phyloP scores from a whole-genome alignment of 495 filamentous ascomycete genomes.

The Aspergillus kassunensis region DNA sequence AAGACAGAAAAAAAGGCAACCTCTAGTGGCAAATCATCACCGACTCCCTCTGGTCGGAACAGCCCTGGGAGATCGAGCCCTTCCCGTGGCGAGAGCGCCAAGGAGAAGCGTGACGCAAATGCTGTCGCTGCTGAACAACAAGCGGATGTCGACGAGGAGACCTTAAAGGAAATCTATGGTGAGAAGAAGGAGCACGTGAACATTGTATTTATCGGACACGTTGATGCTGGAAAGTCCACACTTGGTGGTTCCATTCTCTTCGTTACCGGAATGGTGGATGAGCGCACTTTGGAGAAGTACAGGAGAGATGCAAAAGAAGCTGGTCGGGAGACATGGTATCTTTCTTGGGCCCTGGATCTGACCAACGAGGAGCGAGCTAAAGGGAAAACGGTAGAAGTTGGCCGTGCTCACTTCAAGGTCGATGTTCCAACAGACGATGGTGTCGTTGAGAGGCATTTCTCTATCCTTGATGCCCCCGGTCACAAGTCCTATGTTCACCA shows the following conservation, averaged over 20 bases:
- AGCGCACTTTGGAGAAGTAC: slow-evolving; percentile 96
- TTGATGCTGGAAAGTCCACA: slow-evolving; percentile 96
- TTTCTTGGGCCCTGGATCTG: slow-evolving; percentile 95
- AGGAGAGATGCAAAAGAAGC: slow-evolving; percentile 94
- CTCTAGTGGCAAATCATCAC: slow-evolving; percentile 67
- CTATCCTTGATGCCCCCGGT: slow-evolving; percentile 91
- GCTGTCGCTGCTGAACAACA: slow-evolving; percentile 82
- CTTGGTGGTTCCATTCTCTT: slow-evolving; percentile 90
- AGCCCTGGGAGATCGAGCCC: slow-evolving; percentile 59
- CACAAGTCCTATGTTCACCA: slow-evolving; percentile 95
- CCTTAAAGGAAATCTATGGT: slow-evolving; percentile 92
- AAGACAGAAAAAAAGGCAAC: slow-evolving; percentile 62
- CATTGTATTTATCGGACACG: slow-evolving; percentile 96
- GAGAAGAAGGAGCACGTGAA: slow-evolving; percentile 90
- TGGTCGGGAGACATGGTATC: slow-evolving; percentile 96
- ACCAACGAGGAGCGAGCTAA: slow-evolving; percentile 95
- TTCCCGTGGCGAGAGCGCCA: slow-evolving; percentile 44
- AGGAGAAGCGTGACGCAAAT: slow-evolving; percentile 66
- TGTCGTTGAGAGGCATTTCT: slow-evolving; percentile 56
- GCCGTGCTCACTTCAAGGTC: slow-evolving; percentile 93
- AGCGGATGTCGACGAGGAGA: slow-evolving; percentile 86
- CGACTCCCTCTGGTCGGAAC: slow-evolving; percentile 71
- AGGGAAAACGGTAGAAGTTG: slow-evolving; percentile 98
- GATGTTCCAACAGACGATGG: slow-evolving; percentile 57
- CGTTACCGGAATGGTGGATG: slow-evolving; percentile 96